phyloP scores from a whole-genome alignment of 2,329 filamentous ascomycete genomes.

The Colletotrichum sojae region DNA sequence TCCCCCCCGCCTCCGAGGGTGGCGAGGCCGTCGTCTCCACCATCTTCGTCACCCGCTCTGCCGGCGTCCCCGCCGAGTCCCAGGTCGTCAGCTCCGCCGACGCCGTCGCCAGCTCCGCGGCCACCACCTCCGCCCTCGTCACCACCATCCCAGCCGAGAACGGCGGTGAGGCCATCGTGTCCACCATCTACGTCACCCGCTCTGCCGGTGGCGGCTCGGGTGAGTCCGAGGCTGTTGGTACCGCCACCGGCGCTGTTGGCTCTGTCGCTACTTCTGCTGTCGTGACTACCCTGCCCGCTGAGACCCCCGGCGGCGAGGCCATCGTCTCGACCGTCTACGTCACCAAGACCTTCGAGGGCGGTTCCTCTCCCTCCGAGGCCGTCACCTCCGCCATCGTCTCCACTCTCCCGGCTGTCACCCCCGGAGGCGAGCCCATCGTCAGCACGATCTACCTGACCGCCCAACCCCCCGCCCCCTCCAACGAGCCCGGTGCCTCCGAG shows the following conservation, averaged over 20 bases:
- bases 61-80: not conserved
- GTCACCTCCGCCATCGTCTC: slow-evolving; percentile 26
- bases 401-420: slow-evolving; percentile 30
- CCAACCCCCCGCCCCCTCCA: not conserved
- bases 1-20: slow-evolving; percentile 1
- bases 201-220: slow-evolving; percentile 5
- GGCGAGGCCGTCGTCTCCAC: slow-evolving; percentile 21
- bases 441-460: slow-evolving; percentile 26
- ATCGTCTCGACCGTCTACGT: slow-evolving; percentile 14
- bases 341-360: slow-evolving; percentile 8
- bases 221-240: not conserved
- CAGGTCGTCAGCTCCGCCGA: not conserved
- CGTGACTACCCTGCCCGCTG: slow-evolving; percentile 23
- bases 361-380: not conserved
- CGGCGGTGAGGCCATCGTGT: slow-evolving; percentile 3
- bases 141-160: slow-evolving; percentile 16
- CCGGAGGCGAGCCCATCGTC: slow-evolving; percentile 11
- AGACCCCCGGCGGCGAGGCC: not conserved
- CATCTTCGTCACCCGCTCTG: slow-evolving; percentile 14
- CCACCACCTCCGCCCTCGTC: slow-evolving; percentile 9
- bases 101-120: not conserved
- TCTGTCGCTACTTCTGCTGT: slow-evolving; percentile 17
- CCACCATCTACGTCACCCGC: slow-evolving; percentile 24
- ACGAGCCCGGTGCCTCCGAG: not conserved
- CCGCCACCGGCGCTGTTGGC: not conserved